Evolutionary conservation across 345 rosid species (phyloP).

Genomic region (Streptanthus diversifolius): DNA sequence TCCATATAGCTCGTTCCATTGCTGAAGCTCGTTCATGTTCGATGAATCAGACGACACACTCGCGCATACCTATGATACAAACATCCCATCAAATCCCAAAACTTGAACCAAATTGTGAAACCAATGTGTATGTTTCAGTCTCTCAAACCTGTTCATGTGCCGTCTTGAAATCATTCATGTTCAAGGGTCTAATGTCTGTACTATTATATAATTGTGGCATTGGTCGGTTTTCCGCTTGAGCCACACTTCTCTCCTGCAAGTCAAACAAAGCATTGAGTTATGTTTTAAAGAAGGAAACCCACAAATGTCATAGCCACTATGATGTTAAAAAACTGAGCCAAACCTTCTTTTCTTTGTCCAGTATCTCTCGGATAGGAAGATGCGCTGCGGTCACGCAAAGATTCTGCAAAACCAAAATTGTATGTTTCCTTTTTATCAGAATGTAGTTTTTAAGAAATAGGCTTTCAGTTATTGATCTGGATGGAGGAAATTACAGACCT

Average conservation of each 20-base stretch:
- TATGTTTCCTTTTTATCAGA: neutral
- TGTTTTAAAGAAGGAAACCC: neutral
- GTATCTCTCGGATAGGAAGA: constrained; percentile 83
- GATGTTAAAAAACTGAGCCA: constrained; percentile 20
- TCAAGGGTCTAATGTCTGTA: constrained; percentile 64
- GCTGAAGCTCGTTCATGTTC: constrained; percentile 86
- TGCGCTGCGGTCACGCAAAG: constrained; percentile 94
- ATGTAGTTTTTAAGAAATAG: neutral
- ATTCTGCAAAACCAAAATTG: constrained; percentile 49
- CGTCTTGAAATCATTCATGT: constrained; percentile 75
- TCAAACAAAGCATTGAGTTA: neutral
- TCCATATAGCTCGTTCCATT: constrained; percentile 95
- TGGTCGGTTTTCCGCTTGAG: constrained; percentile 61
- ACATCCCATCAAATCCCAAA: neutral
- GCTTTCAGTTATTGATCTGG: neutral
- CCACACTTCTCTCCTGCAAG: constrained; percentile 60
- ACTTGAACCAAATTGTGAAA: neutral
- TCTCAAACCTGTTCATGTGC: constrained; percentile 88
- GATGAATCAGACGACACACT: constrained; percentile 91
- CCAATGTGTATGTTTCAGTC: neutral
- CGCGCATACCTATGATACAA: constrained; percentile 77
- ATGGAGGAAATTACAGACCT: constrained; percentile 44
- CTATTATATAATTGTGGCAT: constrained; percentile 61
- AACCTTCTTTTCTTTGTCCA: constrained; percentile 92
- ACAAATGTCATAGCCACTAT: neutral